These are phyloP conservation scores for Hordeum vulgare DNA, from an alignment of 176 grass and related monocot genomes.

Conservation along the genomic window MorexV3_pseudomolecules_assembly NC_058523.1:385256955-385257454, in stretches of 20 bases:
- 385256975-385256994: constrained; percentile 54
- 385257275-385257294: background rate
- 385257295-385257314: constrained; percentile 65
- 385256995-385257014: constrained; percentile 73
- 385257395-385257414: constrained; percentile 87
- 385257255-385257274: constrained; percentile 32
- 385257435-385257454: constrained; percentile 8
- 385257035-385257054: constrained; percentile 75
- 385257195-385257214: constrained; percentile 44
- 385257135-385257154: background rate
- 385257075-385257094: constrained; percentile 95
- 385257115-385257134: constrained; percentile 1
- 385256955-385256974: constrained; percentile 51
- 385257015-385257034: constrained; percentile 70
- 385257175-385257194: constrained; percentile 79
- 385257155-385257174: constrained; percentile 49
- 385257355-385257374: constrained; percentile 60
- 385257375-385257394: constrained; percentile 93
- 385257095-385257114: constrained; percentile 76
- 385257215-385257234: background rate
- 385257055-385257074: constrained; percentile 42
- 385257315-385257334: constrained; percentile 60
- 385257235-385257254: constrained; percentile 31
- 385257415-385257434: background rate
- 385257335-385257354: constrained; percentile 45